A percentile compares a stretch with the other conserved stretches of the same genome.
Conservation (phyloP, 2,329 filamentous ascomycete species). For the Aspergillus novoparasiticus region DNA sequence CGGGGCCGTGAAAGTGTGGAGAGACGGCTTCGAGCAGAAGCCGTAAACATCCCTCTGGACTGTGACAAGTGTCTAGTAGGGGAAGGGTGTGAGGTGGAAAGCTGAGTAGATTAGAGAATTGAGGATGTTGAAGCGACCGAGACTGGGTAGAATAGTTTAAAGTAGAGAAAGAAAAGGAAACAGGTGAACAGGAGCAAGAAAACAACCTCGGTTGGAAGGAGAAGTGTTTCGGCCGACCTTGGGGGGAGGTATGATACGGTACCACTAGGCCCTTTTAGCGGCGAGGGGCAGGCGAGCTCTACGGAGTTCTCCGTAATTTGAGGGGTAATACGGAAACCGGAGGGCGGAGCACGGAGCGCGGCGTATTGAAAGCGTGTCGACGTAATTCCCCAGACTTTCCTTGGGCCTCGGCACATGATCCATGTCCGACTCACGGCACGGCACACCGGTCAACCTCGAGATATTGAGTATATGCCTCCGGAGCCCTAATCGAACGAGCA, state of each 20-base stretch:
- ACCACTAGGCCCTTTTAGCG: not conserved
- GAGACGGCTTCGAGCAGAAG: conserved; percentile 47
- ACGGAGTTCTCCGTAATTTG: not conserved
- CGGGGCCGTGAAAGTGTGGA: conserved; percentile 44
- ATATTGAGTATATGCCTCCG: not conserved
- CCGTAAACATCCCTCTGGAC: conserved; percentile 46
- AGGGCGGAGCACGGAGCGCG: not conserved
- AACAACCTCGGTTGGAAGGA: conserved; percentile 24
- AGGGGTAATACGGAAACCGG: conserved; percentile 11
- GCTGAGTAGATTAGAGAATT: conserved; percentile 8
- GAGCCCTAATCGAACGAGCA: not conserved
- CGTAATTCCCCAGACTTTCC: not conserved
- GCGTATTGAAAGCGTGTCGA: not conserved
- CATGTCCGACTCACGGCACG: not conserved
- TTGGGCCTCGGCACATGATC: conserved; percentile 8
- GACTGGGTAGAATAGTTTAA: conserved; percentile 11
- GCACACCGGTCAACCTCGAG: not conserved
- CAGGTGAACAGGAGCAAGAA: conserved; percentile 9
- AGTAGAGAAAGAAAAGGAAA: conserved; percentile 11
- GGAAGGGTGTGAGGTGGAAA: conserved; percentile 13
- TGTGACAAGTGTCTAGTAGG: conserved; percentile 16
- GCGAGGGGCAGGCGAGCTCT: not conserved
- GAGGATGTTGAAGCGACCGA: conserved; percentile 16
- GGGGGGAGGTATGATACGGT: conserved; percentile 13
- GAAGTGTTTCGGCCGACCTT: conserved; percentile 12